Conservation (phyloP, 176 grass and related monocot genomes). For the Carex kokanica region DNA sequence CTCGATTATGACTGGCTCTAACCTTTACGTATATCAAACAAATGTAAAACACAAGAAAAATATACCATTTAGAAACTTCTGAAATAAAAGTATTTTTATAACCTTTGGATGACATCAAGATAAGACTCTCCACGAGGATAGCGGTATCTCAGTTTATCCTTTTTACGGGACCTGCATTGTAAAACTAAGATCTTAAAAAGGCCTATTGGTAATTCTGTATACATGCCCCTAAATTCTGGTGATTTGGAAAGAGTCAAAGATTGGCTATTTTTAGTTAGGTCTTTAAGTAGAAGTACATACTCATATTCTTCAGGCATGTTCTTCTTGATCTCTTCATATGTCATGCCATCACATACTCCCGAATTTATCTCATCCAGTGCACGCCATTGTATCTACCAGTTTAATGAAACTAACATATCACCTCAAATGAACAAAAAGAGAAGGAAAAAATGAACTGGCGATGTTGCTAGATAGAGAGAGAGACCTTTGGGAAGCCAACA, state of each 20-base stretch:
- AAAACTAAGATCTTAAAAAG: slow-evolving; percentile 19
- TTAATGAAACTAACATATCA: slow-evolving; percentile 9
- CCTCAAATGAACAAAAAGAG: slow-evolving; percentile 14
- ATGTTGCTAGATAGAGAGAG: slow-evolving; percentile 20
- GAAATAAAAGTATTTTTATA: slow-evolving; percentile 19
- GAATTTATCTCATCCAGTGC: slow-evolving; percentile 98
- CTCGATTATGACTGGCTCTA: slow-evolving; percentile 97
- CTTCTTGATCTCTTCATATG: slow-evolving; percentile 99
- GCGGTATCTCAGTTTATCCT: slow-evolving; percentile 97
- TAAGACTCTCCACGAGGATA: slow-evolving; percentile 98
- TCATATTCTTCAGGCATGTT: slow-evolving; percentile 94
- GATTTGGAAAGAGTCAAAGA: neutral
- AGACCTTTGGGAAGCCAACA: slow-evolving; percentile 96
- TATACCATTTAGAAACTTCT: neutral
- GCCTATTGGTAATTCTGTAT: neutral
- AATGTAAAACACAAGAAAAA: neutral
- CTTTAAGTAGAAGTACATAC: slow-evolving; percentile 39
- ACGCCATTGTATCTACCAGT: slow-evolving; percentile 96
- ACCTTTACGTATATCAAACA: slow-evolving; percentile 33
- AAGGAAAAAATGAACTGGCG: slow-evolving; percentile 25
- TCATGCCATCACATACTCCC: slow-evolving; percentile 98
- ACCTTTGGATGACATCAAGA: slow-evolving; percentile 98
- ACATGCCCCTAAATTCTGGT: neutral
- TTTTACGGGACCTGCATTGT: slow-evolving; percentile 70
- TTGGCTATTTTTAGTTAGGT: neutral